Evolutionary conservation across 768 basidiomycete species (phyloP), one percentile per base, ranked within the genome.

Genomic region (Hortiboletus campestris): DNA sequence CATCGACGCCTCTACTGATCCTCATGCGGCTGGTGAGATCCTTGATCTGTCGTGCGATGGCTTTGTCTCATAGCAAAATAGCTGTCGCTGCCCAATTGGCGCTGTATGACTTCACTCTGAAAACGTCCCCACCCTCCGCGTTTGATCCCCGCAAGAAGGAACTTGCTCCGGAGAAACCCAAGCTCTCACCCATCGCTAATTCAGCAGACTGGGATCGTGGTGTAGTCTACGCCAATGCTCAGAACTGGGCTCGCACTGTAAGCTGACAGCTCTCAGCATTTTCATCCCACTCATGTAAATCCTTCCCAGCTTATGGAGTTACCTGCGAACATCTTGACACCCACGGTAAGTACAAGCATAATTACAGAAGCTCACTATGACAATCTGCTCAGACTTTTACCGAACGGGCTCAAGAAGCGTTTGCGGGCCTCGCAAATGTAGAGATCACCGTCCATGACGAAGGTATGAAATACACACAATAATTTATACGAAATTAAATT

Each of bases 251-350:
- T 25, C 80, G 89, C 41, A 91, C 89, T 40, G 88, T 88, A 69
- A 53, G 78, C 56, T 13, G 47, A 44, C 44, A 43, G 29, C 2
- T 17, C 39, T 14, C 35, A 28, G 16, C 9, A 16, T 38, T 13
- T 29, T 25, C 4, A 3, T 19, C 29, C 7, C 2, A 8, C 45
- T 49, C 22, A 49, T 45, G 22, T 35, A n/a, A 25, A 47, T 22
- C 35, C 39, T 40, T 55, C 35, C 29, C 43, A 91, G 88, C 78
- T 94, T 45, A 86, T 83, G 84, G 93, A 94, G 71, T 73, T 89
- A 6, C 93, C 93, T 49, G 91, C 83, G 2, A 94, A 94, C 69
- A 83, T 93, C 70, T 75, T 91, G 77, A 93, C 91, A 2, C 92
- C 91, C 10, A 91, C 90, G 14, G 86, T 86, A 63, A 42, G 78